Conservation (phyloP, 768 basidiomycete species). For the Amylocystis lapponica region DNA sequence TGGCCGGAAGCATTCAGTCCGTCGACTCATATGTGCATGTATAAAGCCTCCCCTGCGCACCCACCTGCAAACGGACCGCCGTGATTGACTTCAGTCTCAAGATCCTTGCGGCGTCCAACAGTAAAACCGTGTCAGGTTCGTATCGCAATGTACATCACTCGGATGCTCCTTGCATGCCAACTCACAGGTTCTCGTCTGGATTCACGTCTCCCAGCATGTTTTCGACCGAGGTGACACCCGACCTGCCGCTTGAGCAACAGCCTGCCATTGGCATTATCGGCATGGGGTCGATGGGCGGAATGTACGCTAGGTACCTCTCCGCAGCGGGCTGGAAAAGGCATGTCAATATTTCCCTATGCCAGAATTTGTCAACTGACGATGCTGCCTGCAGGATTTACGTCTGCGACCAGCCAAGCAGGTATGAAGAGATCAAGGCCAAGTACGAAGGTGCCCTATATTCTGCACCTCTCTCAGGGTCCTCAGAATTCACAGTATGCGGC, state of each 20-base stretch:
- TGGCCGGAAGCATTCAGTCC: no score
- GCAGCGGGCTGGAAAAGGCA: conserved; percentile 85
- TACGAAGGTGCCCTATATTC: conserved; percentile 46
- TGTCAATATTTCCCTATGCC: conserved; percentile 13
- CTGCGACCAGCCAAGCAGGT: conserved; percentile 78
- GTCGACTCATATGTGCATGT: no score
- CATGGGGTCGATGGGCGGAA: conserved; percentile 95
- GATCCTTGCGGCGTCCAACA: no score
- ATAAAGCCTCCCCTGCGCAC: no score
- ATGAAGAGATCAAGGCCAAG: conserved; percentile 51
- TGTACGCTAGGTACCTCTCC: conserved; percentile 82
- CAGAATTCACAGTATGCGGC: neutral
- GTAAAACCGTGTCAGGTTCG: no score
- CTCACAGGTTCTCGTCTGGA: neutral
- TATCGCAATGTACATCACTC: no score
- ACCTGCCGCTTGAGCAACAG: conserved; percentile 42
- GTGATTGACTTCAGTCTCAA: no score
- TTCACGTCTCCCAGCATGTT: no score
- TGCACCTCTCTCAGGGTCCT: neutral
- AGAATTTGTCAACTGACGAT: no score
- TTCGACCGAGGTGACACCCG: conserved; percentile 24
- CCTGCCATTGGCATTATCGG: conserved; percentile 89
- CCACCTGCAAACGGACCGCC: no score
- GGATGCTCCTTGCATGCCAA: no score
- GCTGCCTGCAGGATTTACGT: conserved; percentile 66